phyloP scores from a whole-genome alignment of 73 alveolate species.

The Uronychia binucleata region DNA sequence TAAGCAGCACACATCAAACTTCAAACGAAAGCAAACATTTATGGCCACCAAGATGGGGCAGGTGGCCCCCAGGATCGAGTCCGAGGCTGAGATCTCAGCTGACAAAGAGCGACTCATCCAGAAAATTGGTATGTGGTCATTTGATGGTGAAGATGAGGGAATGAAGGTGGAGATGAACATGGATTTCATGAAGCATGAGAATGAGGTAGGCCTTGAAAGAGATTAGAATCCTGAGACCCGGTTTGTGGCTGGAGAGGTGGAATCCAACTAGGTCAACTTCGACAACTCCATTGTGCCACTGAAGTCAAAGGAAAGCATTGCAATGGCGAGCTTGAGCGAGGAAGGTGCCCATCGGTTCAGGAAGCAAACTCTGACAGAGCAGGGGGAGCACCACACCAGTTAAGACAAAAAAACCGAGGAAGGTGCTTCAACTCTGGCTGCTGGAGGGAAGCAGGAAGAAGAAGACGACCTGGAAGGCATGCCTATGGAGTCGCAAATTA shows the following conservation, averaged over 20 bases:
- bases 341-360: not conserved
- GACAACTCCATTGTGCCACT: not conserved
- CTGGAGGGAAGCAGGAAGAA: conserved; percentile 4
- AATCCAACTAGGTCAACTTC: not conserved
- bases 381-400: not conserved
- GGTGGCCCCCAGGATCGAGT: not conserved
- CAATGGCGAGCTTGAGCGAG: not conserved
- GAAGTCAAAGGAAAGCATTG: not conserved
- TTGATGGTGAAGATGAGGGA: not conserved
- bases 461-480: conserved; percentile 19
- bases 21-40: not conserved
- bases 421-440: not conserved
- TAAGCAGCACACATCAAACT: not conserved
- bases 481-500: conserved; percentile 50
- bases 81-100: not conserved
- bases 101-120: not conserved
- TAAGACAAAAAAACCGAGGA: not conserved
- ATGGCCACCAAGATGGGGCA: not conserved
- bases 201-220: not conserved
- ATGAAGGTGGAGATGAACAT: not conserved
- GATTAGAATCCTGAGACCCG: not conserved
- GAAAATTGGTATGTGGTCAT: not conserved
- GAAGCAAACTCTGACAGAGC: not conserved
- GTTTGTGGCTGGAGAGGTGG: not conserved
- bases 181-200: not conserved